phyloP scores from a whole-genome alignment of 1,284 basidiomycete genomes.

The Mycena sp. region DNA sequence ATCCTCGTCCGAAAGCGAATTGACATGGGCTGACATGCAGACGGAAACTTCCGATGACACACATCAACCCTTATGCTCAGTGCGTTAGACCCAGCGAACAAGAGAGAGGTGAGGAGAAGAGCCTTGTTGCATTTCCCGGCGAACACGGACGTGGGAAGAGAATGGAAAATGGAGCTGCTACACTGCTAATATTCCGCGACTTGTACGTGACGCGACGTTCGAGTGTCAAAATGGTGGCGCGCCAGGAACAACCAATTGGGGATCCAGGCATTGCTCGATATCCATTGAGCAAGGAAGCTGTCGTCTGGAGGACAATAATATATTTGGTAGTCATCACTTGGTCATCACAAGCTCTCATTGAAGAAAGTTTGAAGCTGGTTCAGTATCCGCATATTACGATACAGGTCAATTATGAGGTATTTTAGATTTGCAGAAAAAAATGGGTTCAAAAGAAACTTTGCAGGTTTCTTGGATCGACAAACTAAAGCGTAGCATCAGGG shows the following conservation, averaged over 20 bases:
- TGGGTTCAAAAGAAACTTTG: not conserved
- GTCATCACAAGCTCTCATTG: not conserved
- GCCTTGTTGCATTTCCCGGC: conserved; percentile 1
- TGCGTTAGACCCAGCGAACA: not conserved
- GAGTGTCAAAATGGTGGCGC: conserved; percentile 3
- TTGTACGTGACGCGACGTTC: conserved; percentile 4
- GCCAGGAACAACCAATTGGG: conserved; percentile 1
- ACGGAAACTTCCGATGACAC: conserved; percentile 1
- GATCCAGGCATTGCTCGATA: conserved; percentile 2
- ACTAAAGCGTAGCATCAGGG: conserved; percentile 1
- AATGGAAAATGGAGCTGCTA: conserved; percentile 4
- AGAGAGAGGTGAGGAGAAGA: conserved; percentile 4
- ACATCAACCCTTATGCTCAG: conserved; percentile 4
- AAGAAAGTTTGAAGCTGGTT: conserved; percentile 2
- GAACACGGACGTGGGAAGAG: conserved; percentile 1
- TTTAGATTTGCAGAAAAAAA: conserved; percentile 1
- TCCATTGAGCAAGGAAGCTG: conserved; percentile 4
- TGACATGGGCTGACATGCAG: not conserved
- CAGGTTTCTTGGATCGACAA: not conserved
- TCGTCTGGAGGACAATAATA: conserved; percentile 4
- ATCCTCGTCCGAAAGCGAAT: not conserved
- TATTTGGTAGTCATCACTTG: conserved; percentile 6
- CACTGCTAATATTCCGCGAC: not conserved
- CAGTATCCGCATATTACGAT: conserved; percentile 5
- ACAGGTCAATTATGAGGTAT: conserved; percentile 3